Evolutionary conservation across 805 yeast species (phyloP).

Genomic region (Cyberlindnera sargentensis): DNA sequence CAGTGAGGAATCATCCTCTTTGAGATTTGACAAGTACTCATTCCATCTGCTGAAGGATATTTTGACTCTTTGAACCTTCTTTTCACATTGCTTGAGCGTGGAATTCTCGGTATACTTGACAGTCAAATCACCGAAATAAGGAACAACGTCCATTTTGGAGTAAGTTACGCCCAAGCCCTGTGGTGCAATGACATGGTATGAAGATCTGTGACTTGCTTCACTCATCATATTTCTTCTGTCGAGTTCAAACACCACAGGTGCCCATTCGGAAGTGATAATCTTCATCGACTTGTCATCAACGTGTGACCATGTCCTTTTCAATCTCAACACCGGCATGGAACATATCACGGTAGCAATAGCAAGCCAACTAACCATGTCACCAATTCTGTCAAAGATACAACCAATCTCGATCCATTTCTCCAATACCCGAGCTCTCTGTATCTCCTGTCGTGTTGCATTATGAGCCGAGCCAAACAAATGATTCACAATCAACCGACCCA

Average conservation of each 20-base stretch:
- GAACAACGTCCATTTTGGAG: slow-evolving; percentile 72
- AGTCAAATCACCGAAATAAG: slow-evolving; percentile 83
- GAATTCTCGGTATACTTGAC: slow-evolving; percentile 33
- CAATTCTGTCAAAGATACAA: slow-evolving; percentile 62
- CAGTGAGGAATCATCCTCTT: slow-evolving; percentile 31
- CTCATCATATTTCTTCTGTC: slow-evolving; percentile 65
- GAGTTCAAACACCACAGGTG: slow-evolving; percentile 84
- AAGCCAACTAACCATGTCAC: slow-evolving; percentile 93
- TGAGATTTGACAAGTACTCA: slow-evolving; percentile 48
- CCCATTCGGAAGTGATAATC: slow-evolving; percentile 75
- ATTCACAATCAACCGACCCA: slow-evolving; percentile 60
- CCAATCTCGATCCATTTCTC: slow-evolving; percentile 87
- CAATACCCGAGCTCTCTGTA: slow-evolving; percentile 53
- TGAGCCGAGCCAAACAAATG: slow-evolving; percentile 56
- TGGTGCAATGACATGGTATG: slow-evolving; percentile 75
- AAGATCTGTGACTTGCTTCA: slow-evolving; percentile 48
- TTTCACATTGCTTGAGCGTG: slow-evolving; percentile 50
- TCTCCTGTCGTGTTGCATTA: slow-evolving; percentile 25
- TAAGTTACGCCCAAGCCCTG: slow-evolving; percentile 77
- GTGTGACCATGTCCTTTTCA: slow-evolving; percentile 66
- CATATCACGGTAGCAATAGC: slow-evolving; percentile 81
- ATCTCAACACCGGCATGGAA: slow-evolving; percentile 73
- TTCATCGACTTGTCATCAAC: slow-evolving; percentile 55
- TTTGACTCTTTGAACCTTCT: slow-evolving; percentile 57
- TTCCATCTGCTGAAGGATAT: slow-evolving; percentile 81